These are phyloP conservation scores for Priceomyces medius DNA, from an alignment of 805 yeast genomes.

Conservation along the genomic window DNA sequence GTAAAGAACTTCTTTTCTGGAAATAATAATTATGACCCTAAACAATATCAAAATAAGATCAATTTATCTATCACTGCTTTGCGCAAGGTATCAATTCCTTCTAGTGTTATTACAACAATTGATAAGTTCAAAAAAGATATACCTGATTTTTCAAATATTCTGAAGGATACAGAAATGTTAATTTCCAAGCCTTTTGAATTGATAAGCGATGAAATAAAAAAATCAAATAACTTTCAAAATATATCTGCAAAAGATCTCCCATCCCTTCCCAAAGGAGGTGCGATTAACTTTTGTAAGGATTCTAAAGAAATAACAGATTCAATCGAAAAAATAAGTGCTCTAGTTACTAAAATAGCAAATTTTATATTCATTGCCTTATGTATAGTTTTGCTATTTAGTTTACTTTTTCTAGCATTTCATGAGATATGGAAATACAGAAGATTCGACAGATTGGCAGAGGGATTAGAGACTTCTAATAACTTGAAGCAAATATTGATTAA, in stretches of 20 bases:
- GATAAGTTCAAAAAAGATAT: constrained; percentile 48
- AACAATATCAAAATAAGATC: constrained; percentile 44
- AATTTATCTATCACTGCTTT: constrained; percentile 58
- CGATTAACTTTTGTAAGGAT: constrained; percentile 34
- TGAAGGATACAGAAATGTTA: constrained; percentile 53
- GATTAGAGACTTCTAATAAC: constrained; percentile 11
- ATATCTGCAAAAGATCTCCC: constrained; percentile 7
- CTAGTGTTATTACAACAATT: constrained; percentile 58
- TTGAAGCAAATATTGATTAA: constrained; percentile 12
- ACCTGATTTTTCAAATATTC: constrained; percentile 66
- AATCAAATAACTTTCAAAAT: constrained; percentile 20
- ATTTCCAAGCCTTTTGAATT: constrained; percentile 60
- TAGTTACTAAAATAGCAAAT: constrained; percentile 35
- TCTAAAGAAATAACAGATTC: constrained; percentile 39
- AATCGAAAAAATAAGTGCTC: constrained; percentile 27
- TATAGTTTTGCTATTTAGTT: constrained; percentile 35
- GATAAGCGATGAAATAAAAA: constrained; percentile 40
- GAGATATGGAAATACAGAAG: constrained; percentile 52
- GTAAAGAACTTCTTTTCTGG: constrained; percentile 53
- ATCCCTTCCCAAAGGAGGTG: background rate
- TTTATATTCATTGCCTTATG: constrained; percentile 34
- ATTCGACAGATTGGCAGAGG: constrained; percentile 29
- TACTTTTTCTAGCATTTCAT: constrained; percentile 43
- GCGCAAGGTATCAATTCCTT: constrained; percentile 61
- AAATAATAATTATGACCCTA: constrained; percentile 26